phyloP scores from a whole-genome alignment of 306 rosid genomes.

The Rubus parviflorus region DNA sequence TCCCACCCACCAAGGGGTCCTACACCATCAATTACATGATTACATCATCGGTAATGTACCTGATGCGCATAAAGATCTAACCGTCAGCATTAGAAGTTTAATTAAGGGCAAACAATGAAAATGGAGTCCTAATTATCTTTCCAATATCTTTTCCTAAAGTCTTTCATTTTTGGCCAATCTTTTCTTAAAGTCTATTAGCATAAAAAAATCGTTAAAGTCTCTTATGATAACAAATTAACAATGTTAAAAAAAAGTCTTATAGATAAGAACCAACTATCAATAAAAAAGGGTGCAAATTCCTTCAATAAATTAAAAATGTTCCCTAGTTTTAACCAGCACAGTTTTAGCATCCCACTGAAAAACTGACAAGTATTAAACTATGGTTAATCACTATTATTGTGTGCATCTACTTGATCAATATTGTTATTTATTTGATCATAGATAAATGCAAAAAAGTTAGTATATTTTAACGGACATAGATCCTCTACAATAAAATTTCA shows the following conservation, averaged over 20 bases:
- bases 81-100: neutral
- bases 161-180: neutral
- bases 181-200: neutral
- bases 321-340: neutral
- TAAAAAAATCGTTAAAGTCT: neutral
- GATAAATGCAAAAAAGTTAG: neutral
- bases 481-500: neutral
- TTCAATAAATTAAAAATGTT: neutral
- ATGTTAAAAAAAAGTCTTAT: neutral
- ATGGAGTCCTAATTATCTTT: neutral
- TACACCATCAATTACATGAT: neutral
- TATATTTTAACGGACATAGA: neutral
- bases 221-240: no score
- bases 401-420: neutral
- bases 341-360: neutral
- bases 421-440: neutral
- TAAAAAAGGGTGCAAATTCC: neutral
- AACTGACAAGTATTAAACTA: neutral
- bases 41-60: conserved; percentile 17
- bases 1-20: neutral
- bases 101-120: neutral
- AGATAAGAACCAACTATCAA: neutral
- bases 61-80: neutral
- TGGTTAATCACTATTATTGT: neutral
- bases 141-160: neutral